Percentiles rank a stretch among this genome's conserved stretches.
phyloP scores from a whole-genome alignment of 1,139 yeast genomes.

The Yamadazyma atlantica region DNA sequence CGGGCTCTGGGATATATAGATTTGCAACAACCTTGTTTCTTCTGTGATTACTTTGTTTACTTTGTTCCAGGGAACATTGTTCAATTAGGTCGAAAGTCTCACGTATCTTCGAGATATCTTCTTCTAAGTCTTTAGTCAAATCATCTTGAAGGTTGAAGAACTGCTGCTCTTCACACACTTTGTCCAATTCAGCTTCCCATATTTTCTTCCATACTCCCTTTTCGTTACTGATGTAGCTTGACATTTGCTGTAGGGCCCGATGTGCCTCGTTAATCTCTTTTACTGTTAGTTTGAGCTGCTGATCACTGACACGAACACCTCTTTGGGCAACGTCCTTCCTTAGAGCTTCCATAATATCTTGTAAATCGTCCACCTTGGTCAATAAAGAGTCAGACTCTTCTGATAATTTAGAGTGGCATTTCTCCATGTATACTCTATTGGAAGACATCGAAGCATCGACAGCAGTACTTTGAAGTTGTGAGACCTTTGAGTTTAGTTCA shows the following conservation, averaged over 20 bases:
- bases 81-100: slow-evolving; percentile 83
- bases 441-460: slow-evolving; percentile 43
- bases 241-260: slow-evolving; percentile 50
- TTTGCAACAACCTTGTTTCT: slow-evolving; percentile 41
- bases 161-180: slow-evolving; percentile 92
- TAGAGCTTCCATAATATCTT: slow-evolving; percentile 86
- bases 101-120: slow-evolving; percentile 74
- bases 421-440: slow-evolving; percentile 71
- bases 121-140: slow-evolving; percentile 72
- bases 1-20: slow-evolving; percentile 60
- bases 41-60: slow-evolving; percentile 34
- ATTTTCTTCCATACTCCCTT: slow-evolving; percentile 85
- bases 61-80: slow-evolving; percentile 79
- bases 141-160: slow-evolving; percentile 89
- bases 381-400: slow-evolving; percentile 73
- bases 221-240: slow-evolving; percentile 63
- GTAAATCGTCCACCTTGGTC: slow-evolving; percentile 85
- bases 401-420: slow-evolving; percentile 71
- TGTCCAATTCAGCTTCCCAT: slow-evolving; percentile 90
- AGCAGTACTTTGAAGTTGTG: slow-evolving; percentile 47
- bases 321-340: slow-evolving; percentile 91
- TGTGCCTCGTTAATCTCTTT: slow-evolving; percentile 67
- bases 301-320: slow-evolving; percentile 79
- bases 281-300: slow-evolving; percentile 66
- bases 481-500: slow-evolving; percentile 47